Percentiles rank a stretch among this genome's conserved stretches.
Evolutionary conservation across 2,329 filamentous ascomycete species (phyloP).

Genomic region (Colletotrichum somersetense): DNA sequence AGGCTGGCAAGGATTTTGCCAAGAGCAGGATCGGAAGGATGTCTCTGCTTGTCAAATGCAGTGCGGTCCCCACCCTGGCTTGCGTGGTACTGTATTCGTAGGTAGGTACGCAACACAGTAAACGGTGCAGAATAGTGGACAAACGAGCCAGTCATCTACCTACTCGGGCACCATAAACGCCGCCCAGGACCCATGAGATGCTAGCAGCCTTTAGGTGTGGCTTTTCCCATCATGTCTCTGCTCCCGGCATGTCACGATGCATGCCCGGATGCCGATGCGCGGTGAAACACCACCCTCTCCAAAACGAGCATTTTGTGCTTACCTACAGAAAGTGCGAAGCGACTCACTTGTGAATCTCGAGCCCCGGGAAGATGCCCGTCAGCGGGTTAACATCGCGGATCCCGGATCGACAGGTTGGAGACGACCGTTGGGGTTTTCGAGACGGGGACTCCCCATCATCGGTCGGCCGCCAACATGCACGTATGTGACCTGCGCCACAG

Average conservation of each 20-base stretch:
- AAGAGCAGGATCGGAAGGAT: constrained; percentile 20
- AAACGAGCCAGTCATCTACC: background rate
- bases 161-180: background rate
- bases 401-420: background rate
- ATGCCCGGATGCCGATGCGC: constrained; percentile 2
- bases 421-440: background rate
- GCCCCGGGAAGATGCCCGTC: background rate
- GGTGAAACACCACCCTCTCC: background rate
- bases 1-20: background rate
- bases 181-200: constrained; percentile 3
- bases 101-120: too few species aligned
- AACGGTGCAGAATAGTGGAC: background rate
- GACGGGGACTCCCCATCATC: constrained; percentile 23
- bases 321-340: background rate
- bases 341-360: background rate
- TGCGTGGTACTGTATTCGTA: background rate
- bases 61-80: background rate
- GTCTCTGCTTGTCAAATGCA: constrained; percentile 19
- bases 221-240: constrained; percentile 25
- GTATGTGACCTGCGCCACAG: constrained; percentile 16
- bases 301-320: constrained; percentile 25
- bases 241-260: constrained; percentile 25
- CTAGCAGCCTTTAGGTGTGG: constrained; percentile 19
- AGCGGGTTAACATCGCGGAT: background rate
- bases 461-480: constrained; percentile 20